Percentiles rank a stretch among this genome's conserved stretches.
Evolutionary conservation across 108 stramenopile species (phyloP).

Genomic region (Parietichytrium sp.): DNA sequence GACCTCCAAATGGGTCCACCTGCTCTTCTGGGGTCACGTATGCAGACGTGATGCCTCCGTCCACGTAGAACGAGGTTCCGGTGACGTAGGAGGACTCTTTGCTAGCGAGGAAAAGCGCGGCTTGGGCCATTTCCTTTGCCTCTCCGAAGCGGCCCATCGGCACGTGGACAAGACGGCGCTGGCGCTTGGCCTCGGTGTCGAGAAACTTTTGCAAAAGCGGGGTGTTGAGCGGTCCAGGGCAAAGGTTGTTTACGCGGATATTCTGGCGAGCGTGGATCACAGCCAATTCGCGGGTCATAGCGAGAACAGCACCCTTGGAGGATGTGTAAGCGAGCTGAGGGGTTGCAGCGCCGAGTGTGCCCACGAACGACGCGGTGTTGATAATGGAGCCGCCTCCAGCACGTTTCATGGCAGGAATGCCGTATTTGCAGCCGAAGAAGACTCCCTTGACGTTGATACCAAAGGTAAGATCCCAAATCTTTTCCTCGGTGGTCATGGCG

Average conservation of each 20-base stretch:
- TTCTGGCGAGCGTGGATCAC: constrained; percentile 6
- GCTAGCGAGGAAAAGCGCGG: constrained; percentile 36
- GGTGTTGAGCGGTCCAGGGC: constrained; percentile 36
- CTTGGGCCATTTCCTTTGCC: constrained; percentile 18
- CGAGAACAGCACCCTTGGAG: constrained; percentile 31
- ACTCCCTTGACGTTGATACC: constrained; percentile 34
- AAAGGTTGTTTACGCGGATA: constrained; percentile 39
- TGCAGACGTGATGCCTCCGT: constrained; percentile 38
- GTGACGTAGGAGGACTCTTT: constrained; percentile 38
- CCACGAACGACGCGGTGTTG: constrained; percentile 15
- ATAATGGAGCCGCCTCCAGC: constrained; percentile 14
- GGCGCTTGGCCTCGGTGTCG: neutral
- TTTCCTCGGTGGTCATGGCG: neutral
- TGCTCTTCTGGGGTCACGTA: constrained; percentile 16
- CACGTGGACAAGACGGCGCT: neutral
- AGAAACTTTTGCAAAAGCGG: neutral
- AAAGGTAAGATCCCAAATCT: constrained; percentile 36
- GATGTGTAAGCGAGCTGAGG: constrained; percentile 33
- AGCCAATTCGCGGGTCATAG: constrained; percentile 24
- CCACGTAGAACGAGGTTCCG: neutral
- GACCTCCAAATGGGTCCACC: constrained; percentile 39
- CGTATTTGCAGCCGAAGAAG: neutral
- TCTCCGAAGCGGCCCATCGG: constrained; percentile 30
- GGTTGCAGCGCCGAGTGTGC: neutral
- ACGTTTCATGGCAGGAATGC: neutral